Conservation (phyloP, 2,329 filamentous ascomycete genomes). For the Calonectria henricotiae region DNA sequence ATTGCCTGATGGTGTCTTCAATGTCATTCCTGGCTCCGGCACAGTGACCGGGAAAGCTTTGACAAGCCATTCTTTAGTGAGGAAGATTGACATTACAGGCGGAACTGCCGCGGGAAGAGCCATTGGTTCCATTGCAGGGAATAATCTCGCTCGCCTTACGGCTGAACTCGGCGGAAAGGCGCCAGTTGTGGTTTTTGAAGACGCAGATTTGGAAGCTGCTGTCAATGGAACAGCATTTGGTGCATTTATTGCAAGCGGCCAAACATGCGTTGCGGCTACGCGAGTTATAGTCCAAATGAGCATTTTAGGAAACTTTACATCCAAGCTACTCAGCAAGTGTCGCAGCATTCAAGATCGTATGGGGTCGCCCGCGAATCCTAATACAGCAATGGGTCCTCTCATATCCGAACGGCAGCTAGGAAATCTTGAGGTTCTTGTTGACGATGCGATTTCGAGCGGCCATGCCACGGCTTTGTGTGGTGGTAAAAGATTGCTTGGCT, state of each 20-base stretch:
- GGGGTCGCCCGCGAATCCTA: conserved; percentile 70
- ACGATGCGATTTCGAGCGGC: conserved; percentile 73
- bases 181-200: conserved; percentile 78
- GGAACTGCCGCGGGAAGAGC: conserved; percentile 80
- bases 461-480: conserved; percentile 60
- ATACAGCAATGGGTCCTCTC: conserved; percentile 77
- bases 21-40: conserved; percentile 73
- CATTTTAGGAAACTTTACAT: conserved; percentile 77
- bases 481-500: conserved; percentile 65
- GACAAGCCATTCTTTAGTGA: conserved; percentile 67
- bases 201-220: conserved; percentile 76
- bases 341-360: conserved; percentile 69
- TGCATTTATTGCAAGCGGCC: conserved; percentile 70
- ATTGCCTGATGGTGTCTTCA: conserved; percentile 80
- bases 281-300: conserved; percentile 81
- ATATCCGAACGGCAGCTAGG: conserved; percentile 76
- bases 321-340: conserved; percentile 76
- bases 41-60: conserved; percentile 68
- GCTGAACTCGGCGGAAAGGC: conserved; percentile 82
- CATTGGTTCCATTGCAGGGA: conserved; percentile 77
- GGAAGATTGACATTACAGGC: conserved; percentile 84
- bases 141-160: conserved; percentile 79
- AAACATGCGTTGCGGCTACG: conserved; percentile 79
- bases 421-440: conserved; percentile 78
- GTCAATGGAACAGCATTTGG: conserved; percentile 79